These are phyloP conservation scores for Coemansia sp. DNA, from an alignment of 192 early-diverging fungal genomes.

Conservation along the genomic window DNA sequence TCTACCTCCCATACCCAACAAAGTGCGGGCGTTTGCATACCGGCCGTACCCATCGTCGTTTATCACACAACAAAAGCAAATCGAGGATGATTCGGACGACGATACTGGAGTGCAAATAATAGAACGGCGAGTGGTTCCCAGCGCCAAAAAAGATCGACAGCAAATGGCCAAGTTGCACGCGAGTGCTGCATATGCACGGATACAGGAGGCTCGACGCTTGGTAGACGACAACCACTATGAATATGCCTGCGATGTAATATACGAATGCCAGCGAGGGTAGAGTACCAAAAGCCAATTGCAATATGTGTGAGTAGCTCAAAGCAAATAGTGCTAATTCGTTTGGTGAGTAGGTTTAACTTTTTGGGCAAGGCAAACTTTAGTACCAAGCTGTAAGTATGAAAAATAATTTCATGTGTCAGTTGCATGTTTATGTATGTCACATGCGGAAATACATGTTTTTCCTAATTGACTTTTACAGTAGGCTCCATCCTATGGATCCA, in stretches of 20 bases:
- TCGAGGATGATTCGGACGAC: slow-evolving; percentile 1
- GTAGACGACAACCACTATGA: slow-evolving; percentile 40
- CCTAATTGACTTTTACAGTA: slow-evolving; percentile 18
- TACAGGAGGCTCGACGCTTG: slow-evolving; percentile 30
- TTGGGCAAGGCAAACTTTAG: slow-evolving; percentile 50
- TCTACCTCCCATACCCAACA: slow-evolving; percentile 16
- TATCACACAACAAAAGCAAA: background rate
- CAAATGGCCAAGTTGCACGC: slow-evolving; percentile 27
- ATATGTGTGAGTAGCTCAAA: too few relatives aligned
- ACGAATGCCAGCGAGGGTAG: slow-evolving; percentile 53
- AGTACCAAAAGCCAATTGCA: too few relatives aligned
- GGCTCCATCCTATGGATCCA: slow-evolving; percentile 52
- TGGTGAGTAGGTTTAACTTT: slow-evolving; percentile 44
- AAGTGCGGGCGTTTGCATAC: slow-evolving; percentile 39
- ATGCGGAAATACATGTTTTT: slow-evolving; percentile 7
- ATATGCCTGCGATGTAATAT: slow-evolving; percentile 45
- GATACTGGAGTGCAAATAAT: background rate
- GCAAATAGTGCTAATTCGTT: background rate
- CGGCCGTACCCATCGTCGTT: slow-evolving; percentile 27
- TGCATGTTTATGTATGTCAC: background rate
- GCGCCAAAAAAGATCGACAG: slow-evolving; percentile 17
- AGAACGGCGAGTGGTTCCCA: slow-evolving; percentile 1
- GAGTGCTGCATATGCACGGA: slow-evolving; percentile 17
- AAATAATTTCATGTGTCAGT: slow-evolving; percentile 12
- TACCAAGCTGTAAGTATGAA: slow-evolving; percentile 52